A percentile compares a stretch with the other conserved stretches of the same genome.
Conservation (phyloP, 2,329 filamentous ascomycete genomes). For the Exophiala bonariae region DNA sequence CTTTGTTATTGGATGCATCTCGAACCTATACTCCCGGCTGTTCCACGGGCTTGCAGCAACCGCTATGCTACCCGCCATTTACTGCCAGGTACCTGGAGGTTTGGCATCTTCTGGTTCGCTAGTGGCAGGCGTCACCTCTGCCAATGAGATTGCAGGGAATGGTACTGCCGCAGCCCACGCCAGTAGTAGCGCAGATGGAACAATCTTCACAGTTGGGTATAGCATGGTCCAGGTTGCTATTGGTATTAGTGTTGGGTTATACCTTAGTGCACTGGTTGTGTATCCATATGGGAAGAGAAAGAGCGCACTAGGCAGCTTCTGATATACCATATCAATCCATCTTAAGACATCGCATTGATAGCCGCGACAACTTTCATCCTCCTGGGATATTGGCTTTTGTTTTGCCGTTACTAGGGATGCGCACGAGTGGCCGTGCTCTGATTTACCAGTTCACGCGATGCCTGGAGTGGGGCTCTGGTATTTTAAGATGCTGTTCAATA, state of each 20-base stretch:
- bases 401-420: too few relatives aligned
- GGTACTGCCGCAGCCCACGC: conserved; percentile 46
- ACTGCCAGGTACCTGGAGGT: conserved; percentile 64
- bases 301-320: conserved; percentile 47
- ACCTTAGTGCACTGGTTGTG: conserved; percentile 45
- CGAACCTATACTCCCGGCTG: conserved; percentile 72
- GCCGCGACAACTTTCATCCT: too few relatives aligned
- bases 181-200: conserved; percentile 30
- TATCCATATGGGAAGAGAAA: conserved; percentile 47
- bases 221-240: conserved; percentile 49
- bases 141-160: conserved; percentile 35
- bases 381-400: too few relatives aligned
- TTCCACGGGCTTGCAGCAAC: conserved; percentile 78
- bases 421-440: too few relatives aligned
- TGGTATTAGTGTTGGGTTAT: conserved; percentile 47
- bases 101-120: conserved; percentile 52
- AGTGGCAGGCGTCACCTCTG: conserved; percentile 57
- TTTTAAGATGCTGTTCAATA: too few relatives aligned
- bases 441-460: too few relatives aligned
- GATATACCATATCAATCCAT: too few relatives aligned
- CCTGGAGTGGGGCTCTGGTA: too few relatives aligned
- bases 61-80: conserved; percentile 83
- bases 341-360: too few relatives aligned
- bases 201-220: conserved; percentile 43
- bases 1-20: conserved; percentile 71